Percentiles rank a stretch among this genome's conserved stretches.
Evolutionary conservation across 2,329 filamentous ascomycete genomes (phyloP).

Genomic region (Coniochaeta sp.): DNA sequence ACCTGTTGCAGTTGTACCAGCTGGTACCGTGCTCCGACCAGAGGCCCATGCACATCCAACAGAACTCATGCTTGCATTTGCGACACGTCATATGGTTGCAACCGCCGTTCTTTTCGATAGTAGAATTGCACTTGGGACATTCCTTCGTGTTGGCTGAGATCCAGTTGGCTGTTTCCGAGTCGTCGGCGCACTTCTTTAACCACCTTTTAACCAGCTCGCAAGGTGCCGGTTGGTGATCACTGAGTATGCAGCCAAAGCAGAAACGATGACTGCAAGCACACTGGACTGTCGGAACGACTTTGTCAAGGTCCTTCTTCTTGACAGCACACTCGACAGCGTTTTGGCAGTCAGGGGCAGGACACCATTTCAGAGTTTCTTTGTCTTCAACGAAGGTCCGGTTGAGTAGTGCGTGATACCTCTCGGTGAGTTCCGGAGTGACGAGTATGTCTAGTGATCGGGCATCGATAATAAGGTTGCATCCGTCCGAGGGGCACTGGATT

Average conservation of each 20-base stretch:
- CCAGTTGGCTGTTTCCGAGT: slow-evolving; percentile 98
- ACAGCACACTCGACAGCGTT: slow-evolving; percentile 85
- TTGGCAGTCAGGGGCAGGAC: slow-evolving; percentile 92
- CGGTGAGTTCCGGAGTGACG: slow-evolving; percentile 46
- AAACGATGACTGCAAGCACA: slow-evolving; percentile 82
- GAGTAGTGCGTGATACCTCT: slow-evolving; percentile 74
- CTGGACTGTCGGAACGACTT: slow-evolving; percentile 81
- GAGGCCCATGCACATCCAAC: slow-evolving; percentile 99
- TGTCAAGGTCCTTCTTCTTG: slow-evolving; percentile 79
- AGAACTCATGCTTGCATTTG: slow-evolving; percentile 95
- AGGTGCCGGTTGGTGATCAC: slow-evolving; percentile 88
- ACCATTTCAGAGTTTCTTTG: slow-evolving; percentile 94
- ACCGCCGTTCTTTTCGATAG: slow-evolving; percentile 97
- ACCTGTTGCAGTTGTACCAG: slow-evolving; percentile 99
- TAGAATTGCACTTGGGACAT: slow-evolving; percentile 91
- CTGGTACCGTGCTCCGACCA: slow-evolving; percentile 98
- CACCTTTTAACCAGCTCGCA: slow-evolving; percentile 88
- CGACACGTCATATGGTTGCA: slow-evolving; percentile 98
- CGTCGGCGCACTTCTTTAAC: slow-evolving; percentile 97
- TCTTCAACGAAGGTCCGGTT: slow-evolving; percentile 96
- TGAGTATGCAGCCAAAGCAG: slow-evolving; percentile 88
- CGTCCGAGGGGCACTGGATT: slow-evolving; percentile 86
- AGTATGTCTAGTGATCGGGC: slow-evolving; percentile 79
- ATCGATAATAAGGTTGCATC: slow-evolving; percentile 85
- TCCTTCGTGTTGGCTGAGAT: slow-evolving; percentile 99